Base-by-base conservation (phyloP, 2,329 filamentous ascomycete species). In the Colletotrichum sublineola region DNA sequence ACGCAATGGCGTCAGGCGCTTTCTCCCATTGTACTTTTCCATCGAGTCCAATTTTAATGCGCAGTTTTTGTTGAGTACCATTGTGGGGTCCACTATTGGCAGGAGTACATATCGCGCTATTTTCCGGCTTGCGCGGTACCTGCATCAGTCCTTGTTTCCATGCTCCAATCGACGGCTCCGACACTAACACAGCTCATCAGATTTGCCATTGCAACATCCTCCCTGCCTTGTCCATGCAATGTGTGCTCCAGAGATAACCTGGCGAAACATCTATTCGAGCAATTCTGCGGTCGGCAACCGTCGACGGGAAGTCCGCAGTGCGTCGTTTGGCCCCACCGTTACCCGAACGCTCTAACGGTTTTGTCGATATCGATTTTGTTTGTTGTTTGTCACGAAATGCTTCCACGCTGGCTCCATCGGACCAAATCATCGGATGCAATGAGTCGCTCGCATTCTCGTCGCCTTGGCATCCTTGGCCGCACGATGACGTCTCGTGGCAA, bases 111-210 rank as follows among this genome's bases (percentile, higher is more conserved):
- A 20, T 56, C 48, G 67, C 67, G 70, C 67, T 66, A 71, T 61
- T 56, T 62, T 36, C 36, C 67, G 55, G 58, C 60, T 61, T 61
- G 58, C 71, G 67, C 50, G 53, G 71, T 73, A 67, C 71, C 71
- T 73, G 67, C 67, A 71, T 73, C 44, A 29, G 60, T 36, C 60
- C 60, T 36, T 72, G 58, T 50, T 48, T 55, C 60, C 56, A 61
- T 24, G 46, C 46, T 69, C 60, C 55, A 65, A 50, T 65, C 44
- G 53, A 69, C 60, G 60, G 36, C 66, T 61, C 55, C 48, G 53
- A 70, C 69, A 68, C 66, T 70, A 65, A 64, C 53, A 70, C 24
- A 64, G 40, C 62, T 38, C 55, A 48, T 29, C 50, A 42, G 40
- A 31, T 36, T 55, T 55, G 52, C 52, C 8, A 12, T 36, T n/a